phyloP scores from a whole-genome alignment of 2,329 filamentous ascomycete genomes.

The Volutella citrinella region DNA sequence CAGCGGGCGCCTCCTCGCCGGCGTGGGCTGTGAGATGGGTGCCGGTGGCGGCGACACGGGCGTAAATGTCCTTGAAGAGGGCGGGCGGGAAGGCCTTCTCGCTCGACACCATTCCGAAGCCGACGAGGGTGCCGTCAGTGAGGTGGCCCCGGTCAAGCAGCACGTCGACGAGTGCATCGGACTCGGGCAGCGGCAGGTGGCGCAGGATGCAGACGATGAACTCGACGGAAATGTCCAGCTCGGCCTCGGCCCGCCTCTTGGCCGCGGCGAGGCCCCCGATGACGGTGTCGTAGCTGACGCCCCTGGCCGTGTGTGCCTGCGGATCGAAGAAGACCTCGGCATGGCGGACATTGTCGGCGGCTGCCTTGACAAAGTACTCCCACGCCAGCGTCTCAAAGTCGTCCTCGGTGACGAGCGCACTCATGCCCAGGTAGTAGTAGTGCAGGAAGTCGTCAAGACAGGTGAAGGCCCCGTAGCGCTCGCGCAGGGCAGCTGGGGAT shows the following conservation, averaged over 20 bases:
- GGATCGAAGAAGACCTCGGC: conserved; percentile 81
- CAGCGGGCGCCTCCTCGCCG: conserved; percentile 69
- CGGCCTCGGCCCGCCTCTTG: conserved; percentile 54
- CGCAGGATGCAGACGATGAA: conserved; percentile 72
- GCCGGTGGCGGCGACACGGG: conserved; percentile 41
- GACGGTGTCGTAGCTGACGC: conserved; percentile 61
- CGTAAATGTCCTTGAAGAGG: conserved; percentile 61
- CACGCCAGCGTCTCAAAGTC: conserved; percentile 73
- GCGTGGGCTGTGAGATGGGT: conserved; percentile 69
- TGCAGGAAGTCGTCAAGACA: conserved; percentile 74
- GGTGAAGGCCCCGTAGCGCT: conserved; percentile 65
- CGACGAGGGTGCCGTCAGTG: conserved; percentile 51
- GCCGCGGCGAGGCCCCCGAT: conserved; percentile 62
- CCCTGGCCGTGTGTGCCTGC: conserved; percentile 66
- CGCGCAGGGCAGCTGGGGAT: conserved; percentile 55
- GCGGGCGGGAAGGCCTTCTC: conserved; percentile 55
- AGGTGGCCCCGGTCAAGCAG: conserved; percentile 40
- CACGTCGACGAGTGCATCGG: conserved; percentile 35
- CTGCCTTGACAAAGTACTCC: conserved; percentile 66
- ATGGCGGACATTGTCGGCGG: conserved; percentile 64
- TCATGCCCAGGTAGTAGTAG: conserved; percentile 77
- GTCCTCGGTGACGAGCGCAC: conserved; percentile 58
- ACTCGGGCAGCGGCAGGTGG: conserved; percentile 62
- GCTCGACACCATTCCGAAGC: conserved; percentile 67
- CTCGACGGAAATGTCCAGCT: conserved; percentile 61